Conservation (phyloP, 257 asterid species). For the Misopates orontium region DNA sequence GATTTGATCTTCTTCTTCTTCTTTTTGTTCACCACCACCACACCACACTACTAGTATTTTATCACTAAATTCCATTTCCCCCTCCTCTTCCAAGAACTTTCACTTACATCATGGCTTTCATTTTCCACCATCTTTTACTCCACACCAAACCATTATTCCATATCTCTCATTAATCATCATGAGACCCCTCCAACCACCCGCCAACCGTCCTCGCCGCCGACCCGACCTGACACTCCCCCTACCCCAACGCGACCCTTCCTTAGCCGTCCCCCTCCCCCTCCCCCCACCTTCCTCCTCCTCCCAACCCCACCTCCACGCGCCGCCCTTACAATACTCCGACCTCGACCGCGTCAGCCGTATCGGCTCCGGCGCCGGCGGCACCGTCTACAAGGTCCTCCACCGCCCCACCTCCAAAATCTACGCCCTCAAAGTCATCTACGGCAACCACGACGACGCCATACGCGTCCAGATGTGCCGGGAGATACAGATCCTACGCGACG, state of each 20-base stretch:
- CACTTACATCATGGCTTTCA: conserved; percentile 9
- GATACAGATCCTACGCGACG: conserved; percentile 88
- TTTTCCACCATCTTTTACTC: conserved; percentile 9
- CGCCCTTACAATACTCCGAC: conserved; percentile 52
- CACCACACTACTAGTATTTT: not conserved
- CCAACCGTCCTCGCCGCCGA: conserved; percentile 35
- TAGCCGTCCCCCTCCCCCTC: conserved; percentile 80
- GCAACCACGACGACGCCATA: conserved; percentile 76
- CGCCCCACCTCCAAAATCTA: conserved; percentile 59
- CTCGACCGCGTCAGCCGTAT: conserved; percentile 81
- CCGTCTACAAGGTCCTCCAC: conserved; percentile 86
- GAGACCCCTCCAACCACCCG: conserved; percentile 59
- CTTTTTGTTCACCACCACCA: conserved; percentile 20
- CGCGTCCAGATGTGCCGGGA: conserved; percentile 86
- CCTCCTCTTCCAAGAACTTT: conserved; percentile 48
- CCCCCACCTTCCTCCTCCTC: conserved; percentile 45
- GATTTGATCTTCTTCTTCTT: not conserved
- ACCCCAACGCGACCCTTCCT: conserved; percentile 69
- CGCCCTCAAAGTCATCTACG: conserved; percentile 82
- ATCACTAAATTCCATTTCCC: conserved; percentile 13
- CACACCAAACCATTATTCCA: conserved; percentile 19
- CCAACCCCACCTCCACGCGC: conserved; percentile 5
- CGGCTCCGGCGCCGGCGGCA: conserved; percentile 92
- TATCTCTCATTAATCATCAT: conserved; percentile 32
- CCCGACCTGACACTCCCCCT: conserved; percentile 72